Evolutionary conservation across 306 rosid genomes (phyloP).

Genomic region (barrel medic (Medicago truncatula)): MtrunA17r5.0-ANR NC_053049.1:32137001-32137500

Average conservation of each 20-base stretch:
- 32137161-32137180: neutral
- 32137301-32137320: constrained; percentile 60
- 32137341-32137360: constrained; percentile 31
- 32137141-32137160: constrained; percentile 30
- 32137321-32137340: constrained; percentile 52
- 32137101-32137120: constrained; percentile 56
- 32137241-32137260: neutral
- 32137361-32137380: constrained; percentile 43
- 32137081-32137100: constrained; percentile 51
- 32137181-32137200: neutral
- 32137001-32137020: constrained; percentile 63
- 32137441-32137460: constrained; percentile 65
- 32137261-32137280: constrained; percentile 48
- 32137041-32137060: constrained; percentile 65
- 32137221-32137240: neutral
- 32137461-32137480: constrained; percentile 33
- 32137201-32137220: neutral
- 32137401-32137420: constrained; percentile 62
- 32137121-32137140: constrained; percentile 58
- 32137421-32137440: constrained; percentile 39
- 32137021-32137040: constrained; percentile 55
- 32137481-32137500: constrained; percentile 22
- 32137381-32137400: constrained; percentile 63
- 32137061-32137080: constrained; percentile 57
- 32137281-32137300: constrained; percentile 64